phyloP scores from a whole-genome alignment of 2,329 filamentous ascomycete genomes.

The Mycogone perniciosa region DNA sequence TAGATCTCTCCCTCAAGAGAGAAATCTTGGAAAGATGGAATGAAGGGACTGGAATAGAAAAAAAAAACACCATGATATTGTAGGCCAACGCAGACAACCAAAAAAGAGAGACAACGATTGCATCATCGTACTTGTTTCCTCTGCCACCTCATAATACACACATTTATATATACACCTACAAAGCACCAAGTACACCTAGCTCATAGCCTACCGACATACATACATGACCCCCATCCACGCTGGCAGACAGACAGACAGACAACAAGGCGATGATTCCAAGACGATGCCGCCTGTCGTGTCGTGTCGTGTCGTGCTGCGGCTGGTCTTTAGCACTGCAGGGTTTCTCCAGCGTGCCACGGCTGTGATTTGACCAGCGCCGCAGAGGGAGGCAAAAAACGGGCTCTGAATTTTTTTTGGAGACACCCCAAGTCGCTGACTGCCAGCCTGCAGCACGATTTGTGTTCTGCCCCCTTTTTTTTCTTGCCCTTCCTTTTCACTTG shows the following conservation, averaged over 20 bases:
- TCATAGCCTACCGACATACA: background rate
- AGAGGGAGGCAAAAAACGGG: no score
- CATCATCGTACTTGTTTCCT: constrained; percentile 6
- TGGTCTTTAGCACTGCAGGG: constrained; percentile 19
- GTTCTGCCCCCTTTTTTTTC: background rate
- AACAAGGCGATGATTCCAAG: constrained; percentile 18
- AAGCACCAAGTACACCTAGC: constrained; percentile 1
- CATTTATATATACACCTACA: background rate
- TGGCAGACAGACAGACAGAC: constrained; percentile 10
- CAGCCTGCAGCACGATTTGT: constrained; percentile 2
- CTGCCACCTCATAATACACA: background rate
- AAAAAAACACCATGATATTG: no score
- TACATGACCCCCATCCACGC: constrained; percentile 11
- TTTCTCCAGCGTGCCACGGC: constrained; percentile 20
- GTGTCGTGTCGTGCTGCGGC: constrained; percentile 18
- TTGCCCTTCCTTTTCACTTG: background rate
- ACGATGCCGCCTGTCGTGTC: background rate
- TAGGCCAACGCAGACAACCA: no score
- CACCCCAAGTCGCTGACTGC: background rate
- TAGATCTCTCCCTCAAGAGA: background rate
- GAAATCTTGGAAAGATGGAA: background rate
- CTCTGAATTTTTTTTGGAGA: background rate
- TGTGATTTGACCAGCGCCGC: constrained; percentile 9
- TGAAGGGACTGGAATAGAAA: background rate
- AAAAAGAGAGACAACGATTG: constrained; percentile 2